Evolutionary conservation across 2,329 filamentous ascomycete species (phyloP), one percentile per base, ranked within the genome.

Genomic region (Plenodomus tracheiphilus): DNA sequence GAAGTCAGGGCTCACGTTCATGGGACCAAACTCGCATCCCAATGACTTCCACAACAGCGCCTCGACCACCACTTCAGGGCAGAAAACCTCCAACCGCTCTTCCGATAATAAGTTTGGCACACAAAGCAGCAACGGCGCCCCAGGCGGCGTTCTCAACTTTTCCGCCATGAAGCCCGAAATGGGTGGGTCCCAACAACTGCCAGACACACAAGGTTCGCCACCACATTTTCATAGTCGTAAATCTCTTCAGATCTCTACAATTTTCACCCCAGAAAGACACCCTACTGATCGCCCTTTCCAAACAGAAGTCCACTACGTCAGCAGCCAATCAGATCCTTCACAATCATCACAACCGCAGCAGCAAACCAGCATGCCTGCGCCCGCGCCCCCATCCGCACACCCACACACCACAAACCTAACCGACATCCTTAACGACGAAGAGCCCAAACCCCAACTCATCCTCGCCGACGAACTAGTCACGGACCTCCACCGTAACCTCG

Each of bases 21-120:
- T 86, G 74, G 77, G 78, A 8, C 77, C 78, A 11, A 80, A 81
- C 49, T 83, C 83, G 25, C 79, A 85, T 64, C 75, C 79, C 15
- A 76, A 76, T 18, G 81, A 86, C 81, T 86, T 85, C 49, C 76
- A 86, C 44, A 97, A 97, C 62, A 91, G 96, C 64, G 93, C 91
- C 1, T 96, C 91, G 2, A 95, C 92, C 1, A 96, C 92, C 1
- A 85, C 85, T 18, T 87, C 84, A 3, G 84, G 85, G n/a, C 94
- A 96, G 74, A 85, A 84, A 69, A 92, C 89, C 2, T 90, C 89
- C 1, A 85, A 88, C 53, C 82, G 84, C 5, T 91, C 87, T 2
- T 76, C 85, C 11, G 85, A 82, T 69, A 86, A 87, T 67, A 89
- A 87, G 0, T 88, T 92, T 65, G 79, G 81, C 49, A 89, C 87